Conservation (phyloP, 139 green algal species). For the Marvania coccoides region DNA sequence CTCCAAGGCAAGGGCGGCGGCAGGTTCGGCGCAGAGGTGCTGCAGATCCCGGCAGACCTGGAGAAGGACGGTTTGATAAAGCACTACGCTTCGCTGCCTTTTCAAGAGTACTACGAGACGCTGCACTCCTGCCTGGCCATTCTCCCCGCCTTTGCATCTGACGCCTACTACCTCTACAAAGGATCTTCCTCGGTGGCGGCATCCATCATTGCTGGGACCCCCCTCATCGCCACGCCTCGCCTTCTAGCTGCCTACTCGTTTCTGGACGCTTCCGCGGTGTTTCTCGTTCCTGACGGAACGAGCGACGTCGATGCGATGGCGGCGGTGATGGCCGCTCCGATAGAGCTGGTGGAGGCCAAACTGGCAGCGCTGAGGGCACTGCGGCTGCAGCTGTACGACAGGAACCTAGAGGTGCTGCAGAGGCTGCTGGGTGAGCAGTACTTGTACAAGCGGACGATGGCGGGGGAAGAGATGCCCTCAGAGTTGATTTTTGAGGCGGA, state of each 20-base stretch:
- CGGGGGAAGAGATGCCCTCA: too few relatives aligned
- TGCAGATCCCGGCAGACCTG: slow-evolving; percentile 13
- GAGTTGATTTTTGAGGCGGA: too few relatives aligned
- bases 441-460: too few relatives aligned
- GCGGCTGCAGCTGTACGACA: slow-evolving; percentile 23
- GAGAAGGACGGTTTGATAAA: slow-evolving; percentile 9
- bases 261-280: slow-evolving; percentile 19
- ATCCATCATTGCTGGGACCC: slow-evolving; percentile 20
- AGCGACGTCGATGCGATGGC: slow-evolving; percentile 21
- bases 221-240: slow-evolving; percentile 17
- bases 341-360: slow-evolving; percentile 3
- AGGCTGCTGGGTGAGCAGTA: slow-evolving; percentile 27
- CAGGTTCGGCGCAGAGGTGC: neutral
- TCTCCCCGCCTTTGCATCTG: slow-evolving; percentile 13
- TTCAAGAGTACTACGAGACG: slow-evolving; percentile 32
- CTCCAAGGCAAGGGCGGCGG: slow-evolving; percentile 22
- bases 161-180: slow-evolving; percentile 28
- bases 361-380: slow-evolving; percentile 8
- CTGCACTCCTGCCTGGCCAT: slow-evolving; percentile 26
- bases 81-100: slow-evolving; percentile 14
- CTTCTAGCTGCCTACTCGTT: slow-evolving; percentile 25
- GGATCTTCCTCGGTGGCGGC: slow-evolving; percentile 22
- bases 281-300: slow-evolving; percentile 7
- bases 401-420: slow-evolving; percentile 32
- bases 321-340: slow-evolving; percentile 1